Percentiles rank a stretch among this genome's conserved stretches.
These are phyloP conservation scores for Dorcoceras hygrometricum DNA, from an alignment of 257 asterid species.

Conservation along the genomic window DNA sequence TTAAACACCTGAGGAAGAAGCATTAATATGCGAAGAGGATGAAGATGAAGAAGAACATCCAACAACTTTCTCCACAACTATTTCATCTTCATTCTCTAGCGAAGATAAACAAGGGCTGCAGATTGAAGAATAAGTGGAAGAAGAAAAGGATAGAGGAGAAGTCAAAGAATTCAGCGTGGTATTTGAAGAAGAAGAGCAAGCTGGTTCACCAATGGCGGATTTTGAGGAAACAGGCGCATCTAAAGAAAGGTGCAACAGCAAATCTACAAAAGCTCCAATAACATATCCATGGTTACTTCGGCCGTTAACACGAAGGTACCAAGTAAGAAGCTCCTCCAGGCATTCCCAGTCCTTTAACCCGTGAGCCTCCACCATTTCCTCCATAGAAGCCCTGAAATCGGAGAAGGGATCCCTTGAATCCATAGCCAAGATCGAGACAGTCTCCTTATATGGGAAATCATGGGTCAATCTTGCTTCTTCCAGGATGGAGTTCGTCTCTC, in stretches of 20 bases:
- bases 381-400: conserved; percentile 72
- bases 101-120: conserved; percentile 38
- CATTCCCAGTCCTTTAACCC: conserved; percentile 46
- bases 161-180: conserved; percentile 43
- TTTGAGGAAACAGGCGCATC: conserved; percentile 16
- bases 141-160: conserved; percentile 63
- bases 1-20: conserved; percentile 20
- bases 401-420: conserved; percentile 60
- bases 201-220: conserved; percentile 19
- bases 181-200: conserved; percentile 32
- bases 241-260: conserved; percentile 36
- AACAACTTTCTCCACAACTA: conserved; percentile 25
- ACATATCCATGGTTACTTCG: conserved; percentile 54
- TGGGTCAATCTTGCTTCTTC: conserved; percentile 32
- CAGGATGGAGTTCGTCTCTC: conserved; percentile 54
- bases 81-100: conserved; percentile 33
- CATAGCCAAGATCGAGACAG: conserved; percentile 34
- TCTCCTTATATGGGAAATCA: conserved; percentile 23
- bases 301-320: conserved; percentile 50
- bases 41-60: conserved; percentile 20
- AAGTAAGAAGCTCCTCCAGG: conserved; percentile 57
- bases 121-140: conserved; percentile 35
- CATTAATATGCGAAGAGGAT: not conserved
- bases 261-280: conserved; percentile 72
- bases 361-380: conserved; percentile 74